A percentile compares a stretch with the other conserved stretches of the same genome.
Evolutionary conservation across 257 asterid species (phyloP).

Genomic region (Solanum chmielewskii): DNA sequence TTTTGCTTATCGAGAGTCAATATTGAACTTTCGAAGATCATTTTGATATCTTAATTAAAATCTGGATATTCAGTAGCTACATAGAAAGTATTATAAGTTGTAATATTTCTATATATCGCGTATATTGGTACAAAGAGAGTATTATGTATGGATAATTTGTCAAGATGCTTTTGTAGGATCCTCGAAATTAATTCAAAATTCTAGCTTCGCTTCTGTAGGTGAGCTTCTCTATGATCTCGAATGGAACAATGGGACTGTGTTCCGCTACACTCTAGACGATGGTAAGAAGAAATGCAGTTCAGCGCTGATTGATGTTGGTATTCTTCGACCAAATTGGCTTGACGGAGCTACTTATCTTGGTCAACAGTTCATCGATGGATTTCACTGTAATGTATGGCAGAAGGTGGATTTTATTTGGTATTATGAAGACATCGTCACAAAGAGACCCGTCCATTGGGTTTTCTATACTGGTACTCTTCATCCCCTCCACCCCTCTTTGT

Average conservation of each 20-base stretch:
- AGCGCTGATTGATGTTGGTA: slow-evolving; percentile 32
- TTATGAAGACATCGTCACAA: slow-evolving; percentile 53
- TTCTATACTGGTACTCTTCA: slow-evolving; percentile 29
- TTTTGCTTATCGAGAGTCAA: background rate
- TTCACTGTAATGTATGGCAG: slow-evolving; percentile 62
- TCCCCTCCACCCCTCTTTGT: background rate
- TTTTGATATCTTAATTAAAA: background rate
- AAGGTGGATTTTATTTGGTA: slow-evolving; percentile 59
- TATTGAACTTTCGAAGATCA: background rate
- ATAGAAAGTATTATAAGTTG: background rate
- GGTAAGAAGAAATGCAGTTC: slow-evolving; percentile 24
- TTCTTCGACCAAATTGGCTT: slow-evolving; percentile 62
- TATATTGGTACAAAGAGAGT: background rate
- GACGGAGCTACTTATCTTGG: slow-evolving; percentile 53
- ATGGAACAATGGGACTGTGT: slow-evolving; percentile 70
- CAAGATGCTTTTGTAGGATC: background rate
- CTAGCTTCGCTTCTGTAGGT: slow-evolving; percentile 6
- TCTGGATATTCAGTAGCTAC: background rate
- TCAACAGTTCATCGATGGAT: slow-evolving; percentile 43
- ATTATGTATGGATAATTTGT: background rate
- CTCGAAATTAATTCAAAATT: background rate
- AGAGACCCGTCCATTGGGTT: slow-evolving; percentile 57
- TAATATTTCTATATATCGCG: background rate
- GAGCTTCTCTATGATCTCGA: slow-evolving; percentile 43
- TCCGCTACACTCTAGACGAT: slow-evolving; percentile 37